These are phyloP conservation scores for Aureobasidium sp. DNA, from an alignment of 2,329 filamentous ascomycete genomes.

Conservation along the genomic window DNA sequence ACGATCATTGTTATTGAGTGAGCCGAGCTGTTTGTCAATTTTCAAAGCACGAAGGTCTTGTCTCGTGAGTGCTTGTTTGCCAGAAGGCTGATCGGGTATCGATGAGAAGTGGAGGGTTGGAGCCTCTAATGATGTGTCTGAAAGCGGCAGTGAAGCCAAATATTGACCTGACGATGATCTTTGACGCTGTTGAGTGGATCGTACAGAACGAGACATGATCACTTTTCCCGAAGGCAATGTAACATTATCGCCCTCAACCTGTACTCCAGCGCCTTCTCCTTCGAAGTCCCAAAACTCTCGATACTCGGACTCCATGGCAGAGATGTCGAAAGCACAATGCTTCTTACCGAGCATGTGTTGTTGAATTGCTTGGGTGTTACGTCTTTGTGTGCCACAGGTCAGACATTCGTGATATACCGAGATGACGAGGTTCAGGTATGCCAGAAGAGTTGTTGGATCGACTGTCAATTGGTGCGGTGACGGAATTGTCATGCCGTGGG, in stretches of 20 bases:
- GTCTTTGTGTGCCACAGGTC: conserved; percentile 76
- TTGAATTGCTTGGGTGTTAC: conserved; percentile 71
- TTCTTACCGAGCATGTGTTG: conserved; percentile 97
- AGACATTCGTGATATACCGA: conserved; percentile 76
- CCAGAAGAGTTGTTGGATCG: conserved; percentile 72
- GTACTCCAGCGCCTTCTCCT: not conserved
- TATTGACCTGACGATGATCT: not conserved
- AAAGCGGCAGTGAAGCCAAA: not conserved
- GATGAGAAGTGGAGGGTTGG: not conserved
- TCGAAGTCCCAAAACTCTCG: conserved; percentile 92
- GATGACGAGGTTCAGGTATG: conserved; percentile 72
- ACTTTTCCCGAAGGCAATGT: not conserved
- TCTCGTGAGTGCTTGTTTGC: not conserved
- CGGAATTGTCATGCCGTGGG: conserved; percentile 93
- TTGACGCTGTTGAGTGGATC: not conserved
- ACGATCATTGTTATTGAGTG: not conserved
- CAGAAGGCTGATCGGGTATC: not conserved
- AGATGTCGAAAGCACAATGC: conserved; percentile 85
- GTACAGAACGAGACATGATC: not conserved
- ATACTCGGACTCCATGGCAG: conserved; percentile 86
- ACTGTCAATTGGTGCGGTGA: conserved; percentile 72
- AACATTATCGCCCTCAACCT: not conserved
- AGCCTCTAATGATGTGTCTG: not conserved
- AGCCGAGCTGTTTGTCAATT: not conserved
- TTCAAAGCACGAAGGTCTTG: not conserved